Base-by-base conservation (phyloP, 75 land plant genomes). In the Sequoiadendron giganteum region DNA sequence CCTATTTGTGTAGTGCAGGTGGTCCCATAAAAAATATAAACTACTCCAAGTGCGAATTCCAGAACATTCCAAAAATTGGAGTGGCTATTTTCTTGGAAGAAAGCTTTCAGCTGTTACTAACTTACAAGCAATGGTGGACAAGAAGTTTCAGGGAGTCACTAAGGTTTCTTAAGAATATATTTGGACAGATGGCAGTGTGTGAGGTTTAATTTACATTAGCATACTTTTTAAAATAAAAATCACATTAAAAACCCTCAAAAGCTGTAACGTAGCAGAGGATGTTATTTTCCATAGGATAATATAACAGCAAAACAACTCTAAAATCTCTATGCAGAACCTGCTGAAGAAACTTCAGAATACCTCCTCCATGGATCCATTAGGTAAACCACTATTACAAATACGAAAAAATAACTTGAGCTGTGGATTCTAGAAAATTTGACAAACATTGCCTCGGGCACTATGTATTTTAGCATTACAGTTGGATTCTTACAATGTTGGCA, bases 401-500 rank as follows among this genome's bases (percentile, higher is more conserved):
- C 5, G n/a, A 34, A n/a, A 2, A n/a, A 72, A 58, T 19, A 72
- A n/a, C 76, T 72, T 72, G 34, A 30, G 30, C 11, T 8, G n/a
- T 2, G 11, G 76, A 30, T 72, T 28, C 30, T n/a, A 72, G 34
- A 72, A 72, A 72, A 9, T 0, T 72, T 72, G 32, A 72, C 76
- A 72, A 72, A 10, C 76, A 30, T 72, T 8, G n/a, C 34, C 76
- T 75, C 34, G 34, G 77, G 77, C 39, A 34, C 77, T 30, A n/a
- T 54, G 47, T 45, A 21, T 82, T n/a, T n/a, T 28, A 42, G 9
- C 3, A 47, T 9, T 82, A 10, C 0, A 47, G 13, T 47, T 43
- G 28, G 32, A 82, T 47, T 82, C 84, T 82, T 82, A 96, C 97
- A 96, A 87, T 95, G 96, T 85, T 95, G 95, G 85, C 97, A 96